Percentiles rank a stretch among this genome's conserved stretches.
phyloP scores from a whole-genome alignment of 352 stramenopile species.

The Phytophthora sp. region DNA sequence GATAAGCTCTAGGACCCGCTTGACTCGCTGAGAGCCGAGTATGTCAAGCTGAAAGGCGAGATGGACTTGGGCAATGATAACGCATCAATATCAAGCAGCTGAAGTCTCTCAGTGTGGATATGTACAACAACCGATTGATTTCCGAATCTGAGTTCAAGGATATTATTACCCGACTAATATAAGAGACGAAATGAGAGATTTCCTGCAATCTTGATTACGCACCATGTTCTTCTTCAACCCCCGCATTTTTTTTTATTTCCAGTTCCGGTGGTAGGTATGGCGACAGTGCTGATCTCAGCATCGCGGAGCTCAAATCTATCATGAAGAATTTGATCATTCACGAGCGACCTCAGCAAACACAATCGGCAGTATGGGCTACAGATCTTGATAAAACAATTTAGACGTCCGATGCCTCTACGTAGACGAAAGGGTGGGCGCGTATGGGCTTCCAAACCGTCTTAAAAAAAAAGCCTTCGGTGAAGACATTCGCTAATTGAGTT shows the following conservation, averaged over 20 bases:
- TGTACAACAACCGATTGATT: conserved; percentile 33
- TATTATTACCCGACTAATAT: conserved; percentile 28
- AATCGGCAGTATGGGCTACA: conserved; percentile 16
- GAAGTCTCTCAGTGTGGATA: conserved; percentile 20
- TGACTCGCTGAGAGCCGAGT: conserved; percentile 3
- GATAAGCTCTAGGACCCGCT: no score
- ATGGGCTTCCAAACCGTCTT: conserved; percentile 6
- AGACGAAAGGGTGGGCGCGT: neutral
- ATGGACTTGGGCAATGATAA: conserved; percentile 18
- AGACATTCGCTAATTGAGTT: conserved; percentile 9
- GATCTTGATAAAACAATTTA: conserved; percentile 9
- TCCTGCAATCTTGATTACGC: no score
- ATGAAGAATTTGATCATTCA: conserved; percentile 24
- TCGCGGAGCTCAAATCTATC: conserved; percentile 13
- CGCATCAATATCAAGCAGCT: conserved; percentile 2
- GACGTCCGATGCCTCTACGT: neutral
- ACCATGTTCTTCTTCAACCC: conserved; percentile 22
- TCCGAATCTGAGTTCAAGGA: conserved; percentile 23
- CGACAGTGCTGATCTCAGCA: conserved; percentile 8
- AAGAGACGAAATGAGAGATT: neutral
- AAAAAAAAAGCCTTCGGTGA: conserved; percentile 14
- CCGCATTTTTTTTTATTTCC: conserved; percentile 9
- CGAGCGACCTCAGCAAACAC: conserved; percentile 14
- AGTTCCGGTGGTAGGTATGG: conserved; percentile 18
- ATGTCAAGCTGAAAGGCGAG: conserved; percentile 27